Conservation (phyloP, 2,329 filamentous ascomycete species). For the Apiospora phragmitis region DNA sequence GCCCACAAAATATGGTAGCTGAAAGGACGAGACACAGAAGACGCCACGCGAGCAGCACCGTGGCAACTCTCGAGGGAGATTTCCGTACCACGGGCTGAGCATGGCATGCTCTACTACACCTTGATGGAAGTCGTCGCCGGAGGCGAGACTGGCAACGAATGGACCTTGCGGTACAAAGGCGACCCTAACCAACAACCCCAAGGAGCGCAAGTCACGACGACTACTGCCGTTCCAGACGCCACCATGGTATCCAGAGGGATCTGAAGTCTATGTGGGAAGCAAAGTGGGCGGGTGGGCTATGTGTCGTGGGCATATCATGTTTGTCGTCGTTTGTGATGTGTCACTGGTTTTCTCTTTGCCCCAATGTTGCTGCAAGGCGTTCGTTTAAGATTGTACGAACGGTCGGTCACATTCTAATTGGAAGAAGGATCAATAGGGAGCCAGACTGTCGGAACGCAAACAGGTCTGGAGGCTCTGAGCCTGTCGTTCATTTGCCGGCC, state of each 20-base stretch:
- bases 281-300: neutral
- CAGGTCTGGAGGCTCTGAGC: neutral
- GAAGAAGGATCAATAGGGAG: neutral
- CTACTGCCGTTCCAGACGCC: slow-evolving; percentile 27
- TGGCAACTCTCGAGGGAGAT: slow-evolving; percentile 40
- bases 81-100: slow-evolving; percentile 45
- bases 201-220: slow-evolving; percentile 20
- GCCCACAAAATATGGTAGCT: slow-evolving; percentile 35
- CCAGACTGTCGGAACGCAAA: neutral
- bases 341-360: neutral
- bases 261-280: neutral
- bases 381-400: neutral
- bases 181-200: slow-evolving; percentile 27
- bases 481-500: neutral
- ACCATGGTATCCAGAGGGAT: slow-evolving; percentile 22
- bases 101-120: slow-evolving; percentile 48
- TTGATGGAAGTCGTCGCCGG: slow-evolving; percentile 46
- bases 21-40: slow-evolving; percentile 48
- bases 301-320: neutral
- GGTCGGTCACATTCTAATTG: neutral
- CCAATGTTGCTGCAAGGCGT: neutral
- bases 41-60: slow-evolving; percentile 25
- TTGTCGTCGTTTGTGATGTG: neutral
- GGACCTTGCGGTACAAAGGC: slow-evolving; percentile 34
- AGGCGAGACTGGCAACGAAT: slow-evolving; percentile 37